These are phyloP conservation scores for Penicillium freii DNA, from an alignment of 2,329 filamentous ascomycete species.

Conservation along the genomic window DNA sequence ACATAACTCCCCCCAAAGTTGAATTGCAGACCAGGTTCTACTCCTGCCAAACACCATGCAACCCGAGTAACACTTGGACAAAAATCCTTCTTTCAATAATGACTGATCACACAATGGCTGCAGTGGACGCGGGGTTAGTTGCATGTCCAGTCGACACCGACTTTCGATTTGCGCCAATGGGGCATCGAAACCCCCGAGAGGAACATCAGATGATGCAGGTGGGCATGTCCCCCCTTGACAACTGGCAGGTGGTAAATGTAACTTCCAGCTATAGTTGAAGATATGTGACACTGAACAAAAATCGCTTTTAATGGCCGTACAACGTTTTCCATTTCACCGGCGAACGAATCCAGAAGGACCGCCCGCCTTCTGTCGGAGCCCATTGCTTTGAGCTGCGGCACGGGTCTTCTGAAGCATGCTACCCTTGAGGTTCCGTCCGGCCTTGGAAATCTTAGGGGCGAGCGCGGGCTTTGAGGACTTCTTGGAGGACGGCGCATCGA, in stretches of 20 bases:
- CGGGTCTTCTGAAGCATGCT: constrained; percentile 41
- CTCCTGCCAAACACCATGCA: constrained; percentile 10
- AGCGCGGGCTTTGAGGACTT: constrained; percentile 41
- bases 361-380: constrained; percentile 39
- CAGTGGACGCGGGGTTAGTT: constrained; percentile 3
- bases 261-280: not conserved
- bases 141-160: constrained; percentile 4
- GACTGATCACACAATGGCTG: constrained; percentile 6
- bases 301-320: not conserved
- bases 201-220: not conserved
- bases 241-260: not conserved
- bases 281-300: constrained; percentile 1
- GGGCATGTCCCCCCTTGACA: not conserved
- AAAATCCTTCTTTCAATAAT: not conserved
- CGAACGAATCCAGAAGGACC: constrained; percentile 40
- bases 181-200: not conserved
- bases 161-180: constrained; percentile 8
- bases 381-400: constrained; percentile 33
- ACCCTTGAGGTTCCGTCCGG: constrained; percentile 38
- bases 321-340: constrained; percentile 20
- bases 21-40: constrained; percentile 5
- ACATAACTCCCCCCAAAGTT: not conserved
- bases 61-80: constrained; percentile 1
- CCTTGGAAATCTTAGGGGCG: constrained; percentile 48
- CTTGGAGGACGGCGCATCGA: constrained; percentile 37